These are phyloP conservation scores for Penicillium bovifimosum DNA, from an alignment of 495 filamentous ascomycete species.

Conservation along the genomic window DNA sequence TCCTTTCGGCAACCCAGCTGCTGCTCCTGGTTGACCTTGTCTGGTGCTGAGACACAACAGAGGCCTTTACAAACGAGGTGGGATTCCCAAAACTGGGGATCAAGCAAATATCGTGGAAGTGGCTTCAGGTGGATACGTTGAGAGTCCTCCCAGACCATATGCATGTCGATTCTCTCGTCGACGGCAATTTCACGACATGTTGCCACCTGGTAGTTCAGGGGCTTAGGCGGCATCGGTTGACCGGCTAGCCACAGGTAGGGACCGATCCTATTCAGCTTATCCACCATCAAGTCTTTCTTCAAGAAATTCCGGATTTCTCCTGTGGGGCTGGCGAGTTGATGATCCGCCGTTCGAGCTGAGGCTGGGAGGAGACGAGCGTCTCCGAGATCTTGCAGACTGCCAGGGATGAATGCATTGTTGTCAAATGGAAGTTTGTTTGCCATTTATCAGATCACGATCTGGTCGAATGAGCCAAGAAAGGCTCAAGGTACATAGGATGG, in stretches of 20 bases:
- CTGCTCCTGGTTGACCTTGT: neutral
- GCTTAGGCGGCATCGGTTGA: conserved; percentile 39
- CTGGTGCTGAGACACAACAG: neutral
- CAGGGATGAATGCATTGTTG: neutral
- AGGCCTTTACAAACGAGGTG: conserved; percentile 7
- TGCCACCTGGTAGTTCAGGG: conserved; percentile 44
- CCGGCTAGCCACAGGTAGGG: conserved; percentile 46
- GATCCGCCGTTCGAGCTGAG: neutral
- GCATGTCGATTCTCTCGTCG: conserved; percentile 36
- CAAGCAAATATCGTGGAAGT: conserved; percentile 38
- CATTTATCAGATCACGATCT: too few relatives aligned
- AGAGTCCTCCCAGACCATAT: conserved; percentile 35
- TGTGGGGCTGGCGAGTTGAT: neutral
- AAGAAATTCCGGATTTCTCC: neutral
- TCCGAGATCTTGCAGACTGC: neutral
- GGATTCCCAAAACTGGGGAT: conserved; percentile 33
- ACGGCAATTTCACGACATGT: conserved; percentile 37
- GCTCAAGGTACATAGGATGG: too few relatives aligned
- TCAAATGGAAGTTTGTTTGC: neutral
- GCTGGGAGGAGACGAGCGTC: neutral
- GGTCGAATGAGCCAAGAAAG: too few relatives aligned
- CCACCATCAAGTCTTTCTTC: neutral
- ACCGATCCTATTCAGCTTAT: conserved; percentile 28
- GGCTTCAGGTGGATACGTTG: conserved; percentile 42
- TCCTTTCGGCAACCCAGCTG: neutral